Conservation (phyloP, 441 rosid genomes). For the Erodium chrysanthum region DNA sequence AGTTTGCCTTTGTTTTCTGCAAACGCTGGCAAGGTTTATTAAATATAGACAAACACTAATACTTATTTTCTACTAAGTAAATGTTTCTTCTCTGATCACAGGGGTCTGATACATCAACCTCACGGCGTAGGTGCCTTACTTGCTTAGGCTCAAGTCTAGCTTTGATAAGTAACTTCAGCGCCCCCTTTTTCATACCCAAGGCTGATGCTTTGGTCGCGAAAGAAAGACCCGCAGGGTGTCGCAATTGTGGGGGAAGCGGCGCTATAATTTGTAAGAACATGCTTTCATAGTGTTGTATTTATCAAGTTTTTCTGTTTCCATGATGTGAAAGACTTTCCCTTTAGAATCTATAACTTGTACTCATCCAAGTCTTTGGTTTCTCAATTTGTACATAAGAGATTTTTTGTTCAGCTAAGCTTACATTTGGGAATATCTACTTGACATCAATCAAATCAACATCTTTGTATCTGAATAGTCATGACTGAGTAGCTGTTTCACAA, state of each 20-base stretch:
- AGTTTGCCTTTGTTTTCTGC: neutral
- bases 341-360: neutral
- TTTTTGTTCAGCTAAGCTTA: neutral
- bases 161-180: slow-evolving; percentile 34
- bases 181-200: slow-evolving; percentile 32
- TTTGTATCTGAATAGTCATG: neutral
- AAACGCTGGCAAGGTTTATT: neutral
- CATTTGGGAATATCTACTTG: neutral
- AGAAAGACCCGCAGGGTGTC: slow-evolving; percentile 48
- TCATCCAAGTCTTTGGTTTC: neutral
- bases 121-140: slow-evolving; percentile 58
- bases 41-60: neutral
- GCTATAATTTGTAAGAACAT: slow-evolving; percentile 62
- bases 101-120: slow-evolving; percentile 35
- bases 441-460: neutral
- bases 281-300: neutral
- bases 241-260: slow-evolving; percentile 73
- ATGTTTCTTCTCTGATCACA: slow-evolving; percentile 19
- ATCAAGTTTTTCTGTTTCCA: neutral
- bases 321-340: neutral
- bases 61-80: neutral
- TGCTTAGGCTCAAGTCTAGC: slow-evolving; percentile 52
- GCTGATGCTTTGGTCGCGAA: slow-evolving; percentile 45
- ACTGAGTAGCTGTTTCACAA: neutral
- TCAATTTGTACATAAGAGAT: neutral